A percentile compares a stretch with the other conserved stretches of the same genome.
phyloP scores from a whole-genome alignment of 176 grass and related monocot species.

The Aegilops tauschii region DNA sequence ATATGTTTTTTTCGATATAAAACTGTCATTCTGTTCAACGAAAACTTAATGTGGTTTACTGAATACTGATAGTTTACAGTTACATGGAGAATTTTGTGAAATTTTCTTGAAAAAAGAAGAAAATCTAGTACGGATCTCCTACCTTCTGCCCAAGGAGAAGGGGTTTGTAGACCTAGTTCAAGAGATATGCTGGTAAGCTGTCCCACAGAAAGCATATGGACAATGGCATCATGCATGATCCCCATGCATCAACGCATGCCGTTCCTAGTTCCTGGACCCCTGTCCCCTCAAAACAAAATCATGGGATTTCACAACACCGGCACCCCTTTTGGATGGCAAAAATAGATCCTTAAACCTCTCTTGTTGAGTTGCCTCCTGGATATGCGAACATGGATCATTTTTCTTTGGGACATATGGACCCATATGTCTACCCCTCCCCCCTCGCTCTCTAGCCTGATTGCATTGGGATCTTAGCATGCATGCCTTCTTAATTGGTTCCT shows the following conservation, averaged over 20 bases:
- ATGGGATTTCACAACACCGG: constrained; percentile 68
- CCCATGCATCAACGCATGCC: constrained; percentile 49
- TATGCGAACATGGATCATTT: constrained; percentile 51
- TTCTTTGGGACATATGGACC: constrained; percentile 46
- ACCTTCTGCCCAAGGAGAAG: not conserved
- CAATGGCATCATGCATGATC: constrained; percentile 39
- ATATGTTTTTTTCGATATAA: not conserved
- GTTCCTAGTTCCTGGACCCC: constrained; percentile 65
- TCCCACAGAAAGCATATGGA: constrained; percentile 43
- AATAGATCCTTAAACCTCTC: constrained; percentile 24
- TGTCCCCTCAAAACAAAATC: constrained; percentile 81
- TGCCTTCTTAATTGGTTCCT: constrained; percentile 39
- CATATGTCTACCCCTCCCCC: not conserved
- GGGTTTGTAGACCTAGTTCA: constrained; percentile 46
- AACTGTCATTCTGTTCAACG: not conserved
- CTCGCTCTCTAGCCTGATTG: constrained; percentile 10
- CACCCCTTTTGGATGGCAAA: constrained; percentile 47
- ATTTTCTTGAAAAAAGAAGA: not conserved
- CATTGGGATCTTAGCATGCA: constrained; percentile 44
- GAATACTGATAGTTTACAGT: not conserved
- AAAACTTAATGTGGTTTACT: not conserved
- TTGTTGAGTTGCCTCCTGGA: constrained; percentile 40
- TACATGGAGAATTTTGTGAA: not conserved
- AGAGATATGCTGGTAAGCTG: constrained; percentile 55
- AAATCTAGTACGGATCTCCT: not conserved